Percentiles rank a stretch among this genome's conserved stretches.
Conservation (phyloP, 768 basidiomycete genomes). For the Kwoniella heveanensis region DNA sequence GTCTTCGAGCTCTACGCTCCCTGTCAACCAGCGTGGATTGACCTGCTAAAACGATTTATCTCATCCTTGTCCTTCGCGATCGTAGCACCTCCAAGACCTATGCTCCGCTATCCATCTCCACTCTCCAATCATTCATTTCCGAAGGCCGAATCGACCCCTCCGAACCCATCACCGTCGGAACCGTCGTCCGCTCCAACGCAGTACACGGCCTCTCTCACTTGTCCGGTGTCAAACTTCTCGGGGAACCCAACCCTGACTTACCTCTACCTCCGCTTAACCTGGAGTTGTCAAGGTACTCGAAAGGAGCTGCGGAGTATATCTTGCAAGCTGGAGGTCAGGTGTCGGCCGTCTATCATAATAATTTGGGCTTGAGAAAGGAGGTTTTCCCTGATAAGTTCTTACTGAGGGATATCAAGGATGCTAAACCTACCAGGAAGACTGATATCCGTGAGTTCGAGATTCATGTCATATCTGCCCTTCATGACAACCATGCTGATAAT, state of each 20-base stretch:
- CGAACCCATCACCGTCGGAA: slow-evolving; percentile 81
- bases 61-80: slow-evolving; percentile 4
- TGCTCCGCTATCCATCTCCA: slow-evolving; percentile 81
- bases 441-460: slow-evolving; percentile 70
- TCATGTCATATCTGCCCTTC: too few species aligned
- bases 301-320: slow-evolving; percentile 80
- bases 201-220: slow-evolving; percentile 75
- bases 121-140: slow-evolving; percentile 88
- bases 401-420: slow-evolving; percentile 68
- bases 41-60: too few species aligned
- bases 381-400: slow-evolving; percentile 59
- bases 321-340: slow-evolving; percentile 79
- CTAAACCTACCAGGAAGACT: slow-evolving; percentile 79
- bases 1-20: too few species aligned
- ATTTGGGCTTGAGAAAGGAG: slow-evolving; percentile 69
- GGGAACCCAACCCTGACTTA: slow-evolving; percentile 58
- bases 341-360: slow-evolving; percentile 88
- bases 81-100: slow-evolving; percentile 74
- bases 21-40: too few species aligned
- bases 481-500: background rate
- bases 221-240: slow-evolving; percentile 86
- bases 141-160: slow-evolving; percentile 77
- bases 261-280: slow-evolving; percentile 69
- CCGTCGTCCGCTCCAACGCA: slow-evolving; percentile 81
- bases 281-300: slow-evolving; percentile 79